Percentiles rank a stretch among this genome's conserved stretches.
phyloP scores from a whole-genome alignment of 2,329 filamentous ascomycete genomes.

The Trichoderma afroharzianum region DNA sequence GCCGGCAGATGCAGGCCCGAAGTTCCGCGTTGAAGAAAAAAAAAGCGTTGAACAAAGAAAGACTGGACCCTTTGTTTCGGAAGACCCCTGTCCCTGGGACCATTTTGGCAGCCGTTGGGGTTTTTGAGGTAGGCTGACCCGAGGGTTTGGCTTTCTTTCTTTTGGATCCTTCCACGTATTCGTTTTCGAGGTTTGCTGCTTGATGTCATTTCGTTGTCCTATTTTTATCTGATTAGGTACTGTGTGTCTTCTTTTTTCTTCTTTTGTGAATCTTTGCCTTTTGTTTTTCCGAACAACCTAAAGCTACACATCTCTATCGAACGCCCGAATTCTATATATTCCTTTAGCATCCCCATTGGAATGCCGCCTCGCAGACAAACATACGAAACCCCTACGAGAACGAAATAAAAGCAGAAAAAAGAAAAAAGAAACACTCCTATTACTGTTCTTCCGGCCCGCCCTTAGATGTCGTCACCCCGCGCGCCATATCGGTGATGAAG shows the following conservation, averaged over 20 bases:
- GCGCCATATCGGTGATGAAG: slow-evolving; percentile 32
- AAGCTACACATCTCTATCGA: neutral
- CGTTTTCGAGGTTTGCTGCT: neutral
- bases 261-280: neutral
- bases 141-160: neutral
- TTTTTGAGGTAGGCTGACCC: neutral
- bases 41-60: neutral
- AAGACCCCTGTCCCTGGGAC: neutral
- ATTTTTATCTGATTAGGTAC: neutral
- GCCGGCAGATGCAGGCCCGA: neutral
- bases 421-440: neutral
- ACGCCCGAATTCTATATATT: neutral
- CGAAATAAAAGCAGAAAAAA: neutral
- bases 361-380: neutral
- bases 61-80: neutral
- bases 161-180: slow-evolving; percentile 10
- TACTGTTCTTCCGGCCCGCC: neutral
- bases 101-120: neutral
- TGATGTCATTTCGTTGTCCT: neutral
- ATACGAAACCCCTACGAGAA: neutral
- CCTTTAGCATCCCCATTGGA: neutral
- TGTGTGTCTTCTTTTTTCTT: neutral
- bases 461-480: slow-evolving; percentile 21
- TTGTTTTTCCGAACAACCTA: neutral
- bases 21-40: neutral